phyloP scores from a whole-genome alignment of 805 yeast genomes.

The Metschnikowia baotianmanensis region DNA sequence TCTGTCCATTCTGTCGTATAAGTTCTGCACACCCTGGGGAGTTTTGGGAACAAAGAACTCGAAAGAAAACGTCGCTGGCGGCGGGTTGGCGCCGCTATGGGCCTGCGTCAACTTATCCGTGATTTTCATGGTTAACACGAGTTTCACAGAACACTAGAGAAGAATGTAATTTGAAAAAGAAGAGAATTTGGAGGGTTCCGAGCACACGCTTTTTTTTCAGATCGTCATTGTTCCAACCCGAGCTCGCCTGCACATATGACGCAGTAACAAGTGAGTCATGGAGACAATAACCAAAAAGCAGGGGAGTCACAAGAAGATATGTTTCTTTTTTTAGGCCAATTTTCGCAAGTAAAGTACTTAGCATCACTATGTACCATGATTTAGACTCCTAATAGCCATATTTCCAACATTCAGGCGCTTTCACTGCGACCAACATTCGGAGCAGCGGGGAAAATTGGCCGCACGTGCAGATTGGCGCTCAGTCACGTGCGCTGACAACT shows the following conservation, averaged over 20 bases:
- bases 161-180: neutral
- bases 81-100: constrained; percentile 37
- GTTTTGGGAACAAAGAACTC: constrained; percentile 98
- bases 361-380: too few relatives aligned
- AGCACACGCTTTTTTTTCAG: constrained; percentile 4
- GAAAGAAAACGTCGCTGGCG: constrained; percentile 79
- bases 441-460: too few relatives aligned
- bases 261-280: constrained; percentile 6
- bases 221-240: constrained; percentile 7
- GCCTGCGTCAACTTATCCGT: constrained; percentile 43
- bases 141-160: neutral
- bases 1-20: constrained; percentile 95
- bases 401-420: too few relatives aligned
- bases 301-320: too few relatives aligned
- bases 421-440: too few relatives aligned
- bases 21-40: constrained; percentile 91
- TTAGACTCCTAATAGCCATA: too few relatives aligned
- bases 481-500: constrained; percentile 15
- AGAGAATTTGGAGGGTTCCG: neutral
- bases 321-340: too few relatives aligned
- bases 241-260: constrained; percentile 6
- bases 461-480: constrained; percentile 8
- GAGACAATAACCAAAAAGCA: too few relatives aligned
- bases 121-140: constrained; percentile 31
- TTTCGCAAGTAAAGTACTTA: too few relatives aligned